These are phyloP conservation scores for Podaxis sp. DNA, from an alignment of 768 basidiomycete species.

Conservation along the genomic window DNA sequence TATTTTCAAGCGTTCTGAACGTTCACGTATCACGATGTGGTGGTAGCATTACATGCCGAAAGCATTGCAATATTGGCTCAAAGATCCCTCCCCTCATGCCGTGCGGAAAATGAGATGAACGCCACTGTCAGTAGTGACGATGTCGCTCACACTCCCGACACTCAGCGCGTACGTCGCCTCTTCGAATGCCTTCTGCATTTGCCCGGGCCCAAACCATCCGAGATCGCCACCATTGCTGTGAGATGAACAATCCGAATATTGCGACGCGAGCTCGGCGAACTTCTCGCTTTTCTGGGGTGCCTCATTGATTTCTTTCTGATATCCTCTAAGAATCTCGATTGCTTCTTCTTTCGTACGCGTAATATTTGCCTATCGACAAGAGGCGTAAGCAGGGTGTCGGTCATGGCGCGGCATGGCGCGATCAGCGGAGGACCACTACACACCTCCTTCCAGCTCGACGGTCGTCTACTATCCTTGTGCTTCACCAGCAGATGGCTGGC, in stretches of 20 bases:
- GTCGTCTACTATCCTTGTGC: constrained; percentile 75
- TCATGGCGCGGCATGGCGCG: neutral
- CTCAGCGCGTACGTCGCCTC: constrained; percentile 75
- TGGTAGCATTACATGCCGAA: neutral
- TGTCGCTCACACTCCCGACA: constrained; percentile 74
- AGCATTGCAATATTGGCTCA: neutral
- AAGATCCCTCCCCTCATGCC: constrained; percentile 39
- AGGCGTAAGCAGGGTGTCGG: neutral
- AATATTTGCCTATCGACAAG: constrained; percentile 56
- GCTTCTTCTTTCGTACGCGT: constrained; percentile 89
- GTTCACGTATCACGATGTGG: neutral
- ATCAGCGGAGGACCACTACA: constrained; percentile 20
- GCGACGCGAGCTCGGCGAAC: constrained; percentile 74
- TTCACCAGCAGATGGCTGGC: constrained; percentile 97
- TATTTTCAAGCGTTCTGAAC: neutral
- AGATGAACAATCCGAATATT: constrained; percentile 89
- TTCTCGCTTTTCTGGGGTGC: constrained; percentile 50
- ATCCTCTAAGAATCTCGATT: constrained; percentile 67
- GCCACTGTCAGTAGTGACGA: constrained; percentile 90
- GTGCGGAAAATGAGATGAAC: constrained; percentile 93
- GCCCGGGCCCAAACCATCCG: constrained; percentile 77
- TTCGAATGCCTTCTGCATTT: constrained; percentile 99
- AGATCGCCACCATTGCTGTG: constrained; percentile 83
- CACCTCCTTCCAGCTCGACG: constrained; percentile 86
- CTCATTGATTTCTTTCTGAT: constrained; percentile 59